Evolutionary conservation across 192 early-diverging fungal genomes (phyloP).

Genomic region (Chytriomyces confervae): DNA sequence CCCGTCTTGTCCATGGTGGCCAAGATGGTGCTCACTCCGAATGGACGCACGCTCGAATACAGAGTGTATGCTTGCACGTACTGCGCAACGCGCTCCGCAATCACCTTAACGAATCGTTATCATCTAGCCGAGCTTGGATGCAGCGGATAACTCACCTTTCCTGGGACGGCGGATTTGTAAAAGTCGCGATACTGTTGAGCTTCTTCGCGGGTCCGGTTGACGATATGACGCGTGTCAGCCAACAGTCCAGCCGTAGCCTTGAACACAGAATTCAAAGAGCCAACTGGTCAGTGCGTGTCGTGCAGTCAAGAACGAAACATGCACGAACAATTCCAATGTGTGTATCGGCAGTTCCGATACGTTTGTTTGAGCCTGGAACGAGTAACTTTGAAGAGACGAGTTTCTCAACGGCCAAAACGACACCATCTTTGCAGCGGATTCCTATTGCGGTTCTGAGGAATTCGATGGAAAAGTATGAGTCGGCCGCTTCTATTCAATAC

Average conservation of each 20-base stretch:
- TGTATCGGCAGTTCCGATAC: constrained; percentile 88
- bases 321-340: constrained; percentile 88
- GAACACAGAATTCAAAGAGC: neutral
- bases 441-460: constrained; percentile 85
- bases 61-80: constrained; percentile 97
- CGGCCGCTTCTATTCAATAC: too few species aligned
- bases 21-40: constrained; percentile 86
- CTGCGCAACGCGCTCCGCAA: constrained; percentile 90
- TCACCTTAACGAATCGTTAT: constrained; percentile 54
- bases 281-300: neutral
- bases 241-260: constrained; percentile 92
- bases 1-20: constrained; percentile 80
- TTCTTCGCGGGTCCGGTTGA: constrained; percentile 89
- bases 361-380: constrained; percentile 89
- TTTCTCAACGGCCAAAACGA: constrained; percentile 97
- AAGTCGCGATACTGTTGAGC: constrained; percentile 84
- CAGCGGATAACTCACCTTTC: constrained; percentile 60
- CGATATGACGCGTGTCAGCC: constrained; percentile 90
- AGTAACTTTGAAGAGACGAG: constrained; percentile 93
- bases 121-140: too few species aligned
- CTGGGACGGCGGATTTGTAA: constrained; percentile 84
- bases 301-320: neutral
- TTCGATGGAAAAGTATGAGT: too few species aligned
- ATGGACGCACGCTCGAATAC: constrained; percentile 94
- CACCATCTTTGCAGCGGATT: constrained; percentile 90